These are phyloP conservation scores for Chlorella sp. DNA, from an alignment of 139 green algal species.

Conservation along the genomic window DNA sequence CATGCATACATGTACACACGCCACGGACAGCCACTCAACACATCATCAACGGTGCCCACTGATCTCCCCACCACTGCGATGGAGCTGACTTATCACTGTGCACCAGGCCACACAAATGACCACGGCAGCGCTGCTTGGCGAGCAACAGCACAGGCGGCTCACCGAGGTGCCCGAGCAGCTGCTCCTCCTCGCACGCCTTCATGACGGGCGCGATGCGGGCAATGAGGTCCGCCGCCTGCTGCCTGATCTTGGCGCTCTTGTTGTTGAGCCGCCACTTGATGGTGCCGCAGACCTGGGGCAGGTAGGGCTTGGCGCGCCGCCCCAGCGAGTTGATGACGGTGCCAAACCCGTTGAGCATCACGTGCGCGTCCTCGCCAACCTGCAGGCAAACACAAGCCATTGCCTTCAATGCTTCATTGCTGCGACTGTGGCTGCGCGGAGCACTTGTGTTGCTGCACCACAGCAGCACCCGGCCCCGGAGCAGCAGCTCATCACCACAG, in stretches of 20 bases:
- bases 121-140: too few species aligned
- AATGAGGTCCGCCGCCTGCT: slow-evolving; percentile 98
- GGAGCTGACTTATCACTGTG: too few species aligned
- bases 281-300: slow-evolving; percentile 92
- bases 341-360: slow-evolving; percentile 98
- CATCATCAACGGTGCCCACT: too few species aligned
- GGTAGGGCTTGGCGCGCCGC: slow-evolving; percentile 89
- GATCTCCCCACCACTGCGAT: too few species aligned
- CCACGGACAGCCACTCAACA: too few species aligned
- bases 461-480: too few species aligned
- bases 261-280: slow-evolving; percentile 99
- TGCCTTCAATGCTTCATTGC: not conserved
- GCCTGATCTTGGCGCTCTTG: slow-evolving; percentile 89
- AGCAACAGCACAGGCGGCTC: too few species aligned
- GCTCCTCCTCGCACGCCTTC: slow-evolving; percentile 90
- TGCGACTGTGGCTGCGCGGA: too few species aligned
- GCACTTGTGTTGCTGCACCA: too few species aligned
- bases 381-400: slow-evolving; percentile 18
- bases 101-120: too few species aligned
- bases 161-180: slow-evolving; percentile 92
- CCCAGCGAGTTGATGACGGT: slow-evolving; percentile 92
- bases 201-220: slow-evolving; percentile 86
- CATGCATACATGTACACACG: too few species aligned
- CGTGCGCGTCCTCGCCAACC: slow-evolving; percentile 70
- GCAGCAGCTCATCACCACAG: too few species aligned